Conservation (phyloP, 2,329 filamentous ascomycete species). For the Rhinocladiella similis region DNA sequence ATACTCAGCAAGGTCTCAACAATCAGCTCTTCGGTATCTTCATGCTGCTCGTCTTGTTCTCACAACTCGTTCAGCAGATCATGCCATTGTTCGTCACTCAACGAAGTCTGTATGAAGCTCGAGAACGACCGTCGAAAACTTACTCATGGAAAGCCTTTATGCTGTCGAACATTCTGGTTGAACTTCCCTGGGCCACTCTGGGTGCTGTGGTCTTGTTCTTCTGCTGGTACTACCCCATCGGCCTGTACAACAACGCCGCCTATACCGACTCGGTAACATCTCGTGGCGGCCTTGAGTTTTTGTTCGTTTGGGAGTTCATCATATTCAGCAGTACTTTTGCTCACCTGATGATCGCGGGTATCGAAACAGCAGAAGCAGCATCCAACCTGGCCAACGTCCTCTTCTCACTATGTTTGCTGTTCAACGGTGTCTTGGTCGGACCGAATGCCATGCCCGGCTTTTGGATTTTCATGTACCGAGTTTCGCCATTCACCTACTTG, state of each 20-base stretch:
- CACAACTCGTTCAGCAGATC: slow-evolving; percentile 45
- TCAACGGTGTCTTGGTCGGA: slow-evolving; percentile 62
- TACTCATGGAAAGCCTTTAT: slow-evolving; percentile 76
- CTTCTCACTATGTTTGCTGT: slow-evolving; percentile 59
- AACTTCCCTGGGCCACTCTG: slow-evolving; percentile 65
- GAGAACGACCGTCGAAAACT: slow-evolving; percentile 63
- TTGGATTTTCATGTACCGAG: slow-evolving; percentile 77
- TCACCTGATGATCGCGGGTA: slow-evolving; percentile 72
- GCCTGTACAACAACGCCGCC: slow-evolving; percentile 49
- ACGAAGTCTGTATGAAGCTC: slow-evolving; percentile 59
- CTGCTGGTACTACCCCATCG: slow-evolving; percentile 67
- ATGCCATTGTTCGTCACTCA: slow-evolving; percentile 59
- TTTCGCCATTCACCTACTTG: slow-evolving; percentile 81
- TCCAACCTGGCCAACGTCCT: slow-evolving; percentile 62
- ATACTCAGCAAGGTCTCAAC: slow-evolving; percentile 29
- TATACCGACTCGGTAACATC: slow-evolving; percentile 67
- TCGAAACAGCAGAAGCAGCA: slow-evolving; percentile 68
- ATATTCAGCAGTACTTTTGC: slow-evolving; percentile 71
- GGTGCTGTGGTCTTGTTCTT: slow-evolving; percentile 63
- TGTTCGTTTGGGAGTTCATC: slow-evolving; percentile 63
- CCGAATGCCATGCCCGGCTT: slow-evolving; percentile 63
- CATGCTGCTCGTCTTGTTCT: slow-evolving; percentile 29
- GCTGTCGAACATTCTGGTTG: slow-evolving; percentile 67
- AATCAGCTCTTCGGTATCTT: slow-evolving; percentile 32
- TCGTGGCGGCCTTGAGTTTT: slow-evolving; percentile 69